Evolutionary conservation across 1,139 yeast genomes (phyloP), one percentile per base, ranked within the genome.

Genomic region (Williopsis jadinii): DNA sequence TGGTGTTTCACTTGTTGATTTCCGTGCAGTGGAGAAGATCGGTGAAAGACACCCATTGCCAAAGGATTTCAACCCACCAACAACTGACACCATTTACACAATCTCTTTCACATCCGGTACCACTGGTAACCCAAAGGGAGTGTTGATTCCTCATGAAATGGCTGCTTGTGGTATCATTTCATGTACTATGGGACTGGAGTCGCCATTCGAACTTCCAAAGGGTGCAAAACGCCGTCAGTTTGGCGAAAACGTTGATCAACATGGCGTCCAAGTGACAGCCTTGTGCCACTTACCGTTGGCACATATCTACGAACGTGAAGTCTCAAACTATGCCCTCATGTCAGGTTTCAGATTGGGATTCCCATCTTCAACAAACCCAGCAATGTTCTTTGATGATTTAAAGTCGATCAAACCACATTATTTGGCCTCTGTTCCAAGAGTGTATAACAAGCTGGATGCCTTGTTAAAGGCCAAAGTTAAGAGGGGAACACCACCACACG

Each of bases 361-460:
- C 56, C 75, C 76, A 29, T 59, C 57, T 28, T 28, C 32, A n/a
- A 40, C 52, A 1, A 46, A 47, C 35, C 65, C 65, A 3, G 36
- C 41, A 3, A 5, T 42, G 4, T 49, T 77, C 41, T 57, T 79
- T 49, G 79, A 75, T n/a, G 84, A 80, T 52, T 63, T 79, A 52
- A 64, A 64, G 46, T 54, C 63, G 12, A 62, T 67, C 48, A 74
- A 71, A 53, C 85, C 85, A 3, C 61, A 66, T 34, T 61, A 61
- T 39, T 60, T 78, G 56, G 59, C 71, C 32, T 70, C 73, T 49
- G 87, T 80, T 34, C 87, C 87, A 3, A 66, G 87, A 45, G 73
- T 80, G 6, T 73, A 70, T 56, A 73, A 78, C 45, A 71, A 76
- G 54, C 60, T 80, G 41, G 85, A 78, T 28, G 11, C 9, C 34